Conservation (phyloP, 2,329 filamentous ascomycete genomes). For the Phialemoniopsis sp. region DNA sequence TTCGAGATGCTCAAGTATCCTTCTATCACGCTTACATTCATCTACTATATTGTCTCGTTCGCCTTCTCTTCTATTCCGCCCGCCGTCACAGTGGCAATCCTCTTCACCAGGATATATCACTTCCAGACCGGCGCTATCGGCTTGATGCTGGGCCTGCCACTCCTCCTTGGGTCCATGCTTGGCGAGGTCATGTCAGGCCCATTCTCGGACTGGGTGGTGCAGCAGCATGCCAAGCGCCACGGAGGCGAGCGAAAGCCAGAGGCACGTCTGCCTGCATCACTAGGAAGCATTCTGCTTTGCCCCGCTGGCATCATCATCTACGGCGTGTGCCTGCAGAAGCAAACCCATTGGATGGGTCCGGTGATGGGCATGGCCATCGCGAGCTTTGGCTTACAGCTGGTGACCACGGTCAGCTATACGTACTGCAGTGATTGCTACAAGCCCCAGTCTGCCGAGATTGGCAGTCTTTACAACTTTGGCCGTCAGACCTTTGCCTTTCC, state of each 20-base stretch:
- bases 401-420: conserved; percentile 11
- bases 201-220: conserved; percentile 6
- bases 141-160: conserved; percentile 7
- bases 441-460: conserved; percentile 12
- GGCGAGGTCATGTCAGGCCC: conserved; percentile 6
- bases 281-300: conserved; percentile 7
- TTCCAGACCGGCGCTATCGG: conserved; percentile 7
- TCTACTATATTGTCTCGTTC: conserved; percentile 7
- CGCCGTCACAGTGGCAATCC: conserved; percentile 7
- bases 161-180: conserved; percentile 5
- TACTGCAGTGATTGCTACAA: conserved; percentile 10
- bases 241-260: conserved; percentile 6
- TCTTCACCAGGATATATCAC: conserved; percentile 8
- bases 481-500: conserved; percentile 5
- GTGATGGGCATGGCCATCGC: conserved; percentile 10
- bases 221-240: conserved; percentile 3
- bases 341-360: conserved; percentile 9
- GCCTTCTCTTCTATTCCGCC: conserved; percentile 6
- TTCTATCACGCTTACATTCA: conserved; percentile 3
- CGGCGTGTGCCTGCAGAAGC: conserved; percentile 11
- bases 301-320: conserved; percentile 14
- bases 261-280: conserved; percentile 5
- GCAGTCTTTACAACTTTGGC: conserved; percentile 5
- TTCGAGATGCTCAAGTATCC: conserved; percentile 7
- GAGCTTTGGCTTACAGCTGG: conserved; percentile 10